Conservation (phyloP, 495 filamentous ascomycete species). For the Tuber microsphaerosporum region DNA sequence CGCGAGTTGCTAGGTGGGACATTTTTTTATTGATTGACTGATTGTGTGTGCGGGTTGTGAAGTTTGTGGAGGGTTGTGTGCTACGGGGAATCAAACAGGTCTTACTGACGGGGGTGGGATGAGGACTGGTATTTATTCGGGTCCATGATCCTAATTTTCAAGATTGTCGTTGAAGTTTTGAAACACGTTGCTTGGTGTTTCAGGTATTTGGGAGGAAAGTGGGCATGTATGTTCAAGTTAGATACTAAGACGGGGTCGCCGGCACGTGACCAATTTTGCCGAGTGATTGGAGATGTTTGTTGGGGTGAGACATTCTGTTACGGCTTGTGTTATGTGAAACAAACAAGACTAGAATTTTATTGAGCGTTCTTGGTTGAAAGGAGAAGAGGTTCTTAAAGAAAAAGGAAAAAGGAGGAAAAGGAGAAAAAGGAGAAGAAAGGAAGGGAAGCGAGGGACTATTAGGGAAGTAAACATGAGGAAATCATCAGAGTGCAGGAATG, state of each 20-base stretch:
- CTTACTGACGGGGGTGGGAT: background rate
- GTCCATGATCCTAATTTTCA: background rate
- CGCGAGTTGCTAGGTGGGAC: background rate
- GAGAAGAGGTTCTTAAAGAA: too few species aligned
- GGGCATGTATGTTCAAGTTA: background rate
- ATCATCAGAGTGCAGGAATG: too few species aligned
- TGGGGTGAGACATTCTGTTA: background rate
- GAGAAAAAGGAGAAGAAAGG: too few species aligned
- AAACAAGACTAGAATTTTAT: too few species aligned
- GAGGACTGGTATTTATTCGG: background rate
- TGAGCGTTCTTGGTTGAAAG: too few species aligned
- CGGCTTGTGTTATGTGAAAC: too few species aligned
- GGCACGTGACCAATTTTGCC: background rate
- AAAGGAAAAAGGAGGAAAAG: too few species aligned
- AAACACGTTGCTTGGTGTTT: background rate
- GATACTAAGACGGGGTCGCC: background rate
- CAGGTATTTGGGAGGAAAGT: background rate
- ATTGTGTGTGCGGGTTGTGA: background rate
- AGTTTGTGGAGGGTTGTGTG: background rate
- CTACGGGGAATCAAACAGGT: background rate
- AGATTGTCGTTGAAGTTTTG: background rate
- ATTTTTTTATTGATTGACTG: background rate
- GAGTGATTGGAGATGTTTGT: background rate
- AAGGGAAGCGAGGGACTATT: too few species aligned
- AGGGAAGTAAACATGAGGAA: too few species aligned